These are phyloP conservation scores for Cryptococcus sp. DNA, from an alignment of 1,284 basidiomycete species.

Conservation along the genomic window DNA sequence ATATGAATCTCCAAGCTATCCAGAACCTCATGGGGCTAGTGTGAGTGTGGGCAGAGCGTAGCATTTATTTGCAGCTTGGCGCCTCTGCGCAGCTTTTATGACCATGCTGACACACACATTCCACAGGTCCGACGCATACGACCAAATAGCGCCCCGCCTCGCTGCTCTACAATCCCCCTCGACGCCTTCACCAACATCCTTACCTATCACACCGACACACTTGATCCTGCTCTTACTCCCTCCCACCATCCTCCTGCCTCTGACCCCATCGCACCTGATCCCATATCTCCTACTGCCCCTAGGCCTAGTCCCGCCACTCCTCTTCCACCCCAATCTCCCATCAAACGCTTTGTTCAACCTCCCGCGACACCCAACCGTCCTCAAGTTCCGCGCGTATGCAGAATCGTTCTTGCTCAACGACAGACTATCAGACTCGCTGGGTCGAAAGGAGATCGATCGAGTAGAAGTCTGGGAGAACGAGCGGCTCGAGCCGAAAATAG, in stretches of 20 bases:
- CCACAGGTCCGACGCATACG: constrained; percentile 44
- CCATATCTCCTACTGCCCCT: constrained; percentile 49
- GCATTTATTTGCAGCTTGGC: background rate
- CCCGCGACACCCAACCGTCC: constrained; percentile 24
- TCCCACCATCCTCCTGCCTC: constrained; percentile 46
- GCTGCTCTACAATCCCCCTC: constrained; percentile 23
- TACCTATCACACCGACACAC: constrained; percentile 48
- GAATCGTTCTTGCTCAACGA: constrained; percentile 45
- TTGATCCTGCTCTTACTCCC: constrained; percentile 45
- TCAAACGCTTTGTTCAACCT: constrained; percentile 26
- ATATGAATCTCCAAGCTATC: constrained; percentile 55
- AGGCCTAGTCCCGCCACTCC: constrained; percentile 41
- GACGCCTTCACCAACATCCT: constrained; percentile 32
- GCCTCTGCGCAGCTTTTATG: too few relatives aligned
- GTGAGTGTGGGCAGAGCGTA: constrained; percentile 27
- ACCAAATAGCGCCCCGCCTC: constrained; percentile 39
- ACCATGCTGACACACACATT: background rate
- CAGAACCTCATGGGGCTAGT: constrained; percentile 55
- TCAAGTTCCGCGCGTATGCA: constrained; percentile 22
- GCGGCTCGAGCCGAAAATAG: constrained; percentile 44
- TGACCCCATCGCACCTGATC: constrained; percentile 39
- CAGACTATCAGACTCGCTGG: constrained; percentile 41
- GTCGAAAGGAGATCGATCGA: constrained; percentile 29
- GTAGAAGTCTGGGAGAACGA: constrained; percentile 54
- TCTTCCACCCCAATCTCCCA: constrained; percentile 49